These are phyloP conservation scores for Cordyceps javanica DNA, from an alignment of 2,329 filamentous ascomycete species.

Conservation along the genomic window DNA sequence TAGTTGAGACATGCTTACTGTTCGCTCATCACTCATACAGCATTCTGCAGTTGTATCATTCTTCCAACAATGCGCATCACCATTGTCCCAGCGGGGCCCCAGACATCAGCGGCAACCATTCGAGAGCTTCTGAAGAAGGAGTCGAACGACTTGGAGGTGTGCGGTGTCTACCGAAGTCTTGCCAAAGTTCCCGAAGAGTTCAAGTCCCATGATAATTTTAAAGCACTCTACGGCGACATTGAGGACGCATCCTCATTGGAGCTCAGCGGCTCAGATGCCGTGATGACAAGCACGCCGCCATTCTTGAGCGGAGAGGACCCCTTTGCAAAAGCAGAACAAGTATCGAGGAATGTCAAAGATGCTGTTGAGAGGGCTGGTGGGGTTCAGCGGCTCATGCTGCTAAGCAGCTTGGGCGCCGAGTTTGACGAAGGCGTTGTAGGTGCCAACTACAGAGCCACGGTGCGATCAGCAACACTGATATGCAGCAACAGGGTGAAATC, in stretches of 20 bases:
- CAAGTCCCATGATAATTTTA: constrained; percentile 16
- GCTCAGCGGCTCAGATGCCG: constrained; percentile 19
- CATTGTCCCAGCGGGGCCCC: constrained; percentile 21
- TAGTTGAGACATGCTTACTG: background rate
- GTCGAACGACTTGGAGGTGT: constrained; percentile 4
- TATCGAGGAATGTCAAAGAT: constrained; percentile 21
- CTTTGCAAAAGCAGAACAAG: background rate
- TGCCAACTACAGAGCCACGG: background rate
- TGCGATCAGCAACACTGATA: background rate
- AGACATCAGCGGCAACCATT: constrained; percentile 21
- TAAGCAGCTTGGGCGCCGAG: constrained; percentile 28
- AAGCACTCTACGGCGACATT: constrained; percentile 20
- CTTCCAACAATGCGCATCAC: constrained; percentile 19
- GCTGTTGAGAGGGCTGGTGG: constrained; percentile 20
- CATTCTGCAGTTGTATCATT: background rate
- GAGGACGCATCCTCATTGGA: constrained; percentile 18
- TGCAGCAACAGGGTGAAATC: constrained; percentile 29
- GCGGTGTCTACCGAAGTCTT: constrained; percentile 20
- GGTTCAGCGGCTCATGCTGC: constrained; percentile 26
- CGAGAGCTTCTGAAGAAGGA: constrained; percentile 19
- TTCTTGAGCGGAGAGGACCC: constrained; percentile 15
- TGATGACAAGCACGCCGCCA: constrained; percentile 21
- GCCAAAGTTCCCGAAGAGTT: constrained; percentile 20
- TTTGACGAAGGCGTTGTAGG: constrained; percentile 26
- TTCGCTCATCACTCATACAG: background rate